Evolutionary conservation across 345 rosid genomes (phyloP), one percentile per base, ranked within the genome.

Genomic region (Isatis tinctoria): DNA sequence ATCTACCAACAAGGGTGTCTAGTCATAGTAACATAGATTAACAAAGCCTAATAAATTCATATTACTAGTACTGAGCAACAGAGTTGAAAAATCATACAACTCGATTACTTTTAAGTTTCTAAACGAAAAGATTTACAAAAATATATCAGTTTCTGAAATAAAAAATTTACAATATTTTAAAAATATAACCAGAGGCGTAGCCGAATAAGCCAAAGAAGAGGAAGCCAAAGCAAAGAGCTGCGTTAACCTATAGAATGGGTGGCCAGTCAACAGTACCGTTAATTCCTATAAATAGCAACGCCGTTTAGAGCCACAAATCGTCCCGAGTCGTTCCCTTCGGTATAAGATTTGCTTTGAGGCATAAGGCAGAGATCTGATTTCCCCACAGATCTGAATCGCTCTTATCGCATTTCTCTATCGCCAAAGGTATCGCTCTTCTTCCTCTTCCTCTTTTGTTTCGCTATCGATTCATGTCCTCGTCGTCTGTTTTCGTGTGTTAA

Each of bases 241-340:
- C 6, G 4, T 44, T 28, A 43, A 76, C 79, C 75, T 60, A 70
- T 2, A 33, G 66, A 47, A n/a, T 74, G 75, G 75, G 79, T 76
- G 22, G 33, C 17, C 79, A 69, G 75, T 76, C 59, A 54, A 35
- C 60, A 53, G 52, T 54, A 28, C 60, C 57, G 75, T 76, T 76
- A 53, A 44, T 13, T 52, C 53, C 71, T 76, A 76, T 76, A 76
- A 76, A 76, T 76, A 76, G 44, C n/a, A 14, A 10, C 43, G 7
- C 8, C 70, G 18, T 41, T 18, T 5, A 17, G 8, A 33, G 0
- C 20, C 52, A 54, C 70, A 76, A 56, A 35, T 5, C 75, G 71
- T 69, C 65, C 66, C 27, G 20, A 44, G 41, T 76, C 75, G 40
- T 47, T 63, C 32, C 72, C 78, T 57, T 47, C 26, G 24, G 9